Evolutionary conservation across 1,284 basidiomycete species (phyloP), one percentile per base, ranked within the genome.

Genomic region (Sanghuangporus baumii): DNA sequence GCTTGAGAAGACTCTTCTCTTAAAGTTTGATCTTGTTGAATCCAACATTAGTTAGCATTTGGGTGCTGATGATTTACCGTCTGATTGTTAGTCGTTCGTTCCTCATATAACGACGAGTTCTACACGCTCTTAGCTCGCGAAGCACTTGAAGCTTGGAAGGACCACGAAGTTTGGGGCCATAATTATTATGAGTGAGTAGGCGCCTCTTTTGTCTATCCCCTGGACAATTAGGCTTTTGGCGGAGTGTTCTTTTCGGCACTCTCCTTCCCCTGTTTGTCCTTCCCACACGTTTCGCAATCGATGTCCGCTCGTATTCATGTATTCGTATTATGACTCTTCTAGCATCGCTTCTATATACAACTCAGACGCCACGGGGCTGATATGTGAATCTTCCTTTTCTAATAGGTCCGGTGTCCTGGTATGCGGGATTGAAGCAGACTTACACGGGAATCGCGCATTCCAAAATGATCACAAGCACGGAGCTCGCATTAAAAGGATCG

Each of bases 161-260:
- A 85, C 36, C 73, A 76, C 18, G 74, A 79, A 48, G 78, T 81
- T 68, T 95, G 90, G 89, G 81, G 82, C 41, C 83, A 87, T 60
- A 82, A 81, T 55, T 96, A 94, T 74, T 88, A 90, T 68, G 88
- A 94, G 91, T 93, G 72, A 69, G 86, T 76, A 54, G 23, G 50
- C 64, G 37, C 20, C 18, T 52, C 46, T 54, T 26, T 12, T 54
- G 20, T 51, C 48, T 23, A 38, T 31, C 18, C 11, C 18, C n/a
- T 34, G 20, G 20, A 12, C 34, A 51, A n/a, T 50, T 58, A 46
- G 26, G 16, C 43, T 50, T 57, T 37, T 34, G 36, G 38, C 16
- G 12, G 55, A 31, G 16, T 36, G 31, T 18, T 6, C 34, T 16
- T 54, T 34, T 54, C 52, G 52, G 52, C 52, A 54, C 31, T 37